These are phyloP conservation scores for Boletus sp. DNA, from an alignment of 768 basidiomycete genomes.

Conservation along the genomic window DNA sequence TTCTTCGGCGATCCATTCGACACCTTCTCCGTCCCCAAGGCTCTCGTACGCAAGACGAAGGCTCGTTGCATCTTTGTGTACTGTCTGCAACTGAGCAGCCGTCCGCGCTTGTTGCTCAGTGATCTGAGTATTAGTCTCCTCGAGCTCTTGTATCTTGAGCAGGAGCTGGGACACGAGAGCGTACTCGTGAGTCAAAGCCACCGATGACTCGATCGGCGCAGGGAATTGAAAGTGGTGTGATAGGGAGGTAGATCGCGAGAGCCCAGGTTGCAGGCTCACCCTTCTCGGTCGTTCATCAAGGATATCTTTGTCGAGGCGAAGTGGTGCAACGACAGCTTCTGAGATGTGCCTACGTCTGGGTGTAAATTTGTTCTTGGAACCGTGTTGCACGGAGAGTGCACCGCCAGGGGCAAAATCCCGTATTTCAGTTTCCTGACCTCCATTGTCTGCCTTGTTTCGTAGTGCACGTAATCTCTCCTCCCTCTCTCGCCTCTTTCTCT, in stretches of 20 bases:
- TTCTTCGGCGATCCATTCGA: conserved; percentile 42
- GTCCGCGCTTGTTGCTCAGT: conserved; percentile 64
- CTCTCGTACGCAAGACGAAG: conserved; percentile 71
- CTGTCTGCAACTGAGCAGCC: conserved; percentile 56
- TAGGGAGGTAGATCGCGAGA: conserved; percentile 28
- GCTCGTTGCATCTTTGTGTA: conserved; percentile 69
- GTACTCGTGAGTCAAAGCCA: conserved; percentile 37
- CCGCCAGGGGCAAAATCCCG: conserved; percentile 65
- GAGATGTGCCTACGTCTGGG: conserved; percentile 31
- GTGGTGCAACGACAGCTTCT: conserved; percentile 20
- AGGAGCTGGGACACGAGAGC: conserved; percentile 69
- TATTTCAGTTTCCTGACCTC: conserved; percentile 35
- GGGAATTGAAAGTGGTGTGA: conserved; percentile 19
- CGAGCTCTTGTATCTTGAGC: conserved; percentile 72
- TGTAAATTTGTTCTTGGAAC: conserved; percentile 18
- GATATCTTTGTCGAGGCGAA: conserved; percentile 4
- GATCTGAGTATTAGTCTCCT: conserved; percentile 69
- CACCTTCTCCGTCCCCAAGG: conserved; percentile 52
- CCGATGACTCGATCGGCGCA: conserved; percentile 10
- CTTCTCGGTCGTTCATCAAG: conserved; percentile 18
- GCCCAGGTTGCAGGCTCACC: conserved; percentile 17
- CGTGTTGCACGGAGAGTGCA: conserved; percentile 31
- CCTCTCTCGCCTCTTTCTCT: conserved; percentile 36
- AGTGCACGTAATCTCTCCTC: conserved; percentile 55
- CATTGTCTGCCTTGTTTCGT: conserved; percentile 38